Percentiles rank a stretch among this genome's conserved stretches.
phyloP scores from a whole-genome alignment of 2,329 filamentous ascomycete species.

The Colletotrichum godetiae region DNA sequence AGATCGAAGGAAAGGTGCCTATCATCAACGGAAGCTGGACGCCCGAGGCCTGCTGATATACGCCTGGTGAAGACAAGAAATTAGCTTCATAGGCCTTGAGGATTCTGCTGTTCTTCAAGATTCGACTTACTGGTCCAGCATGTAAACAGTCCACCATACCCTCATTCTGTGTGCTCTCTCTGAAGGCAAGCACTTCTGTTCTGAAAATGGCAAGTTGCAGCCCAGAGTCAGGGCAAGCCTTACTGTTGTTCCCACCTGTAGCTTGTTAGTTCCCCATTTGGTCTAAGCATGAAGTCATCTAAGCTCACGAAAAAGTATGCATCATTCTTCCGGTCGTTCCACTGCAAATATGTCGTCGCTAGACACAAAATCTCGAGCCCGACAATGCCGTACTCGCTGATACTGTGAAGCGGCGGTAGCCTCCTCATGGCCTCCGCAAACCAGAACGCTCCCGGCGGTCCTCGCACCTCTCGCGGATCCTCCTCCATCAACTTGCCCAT shows the following conservation, averaged over 20 bases:
- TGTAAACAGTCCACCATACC: constrained; percentile 46
- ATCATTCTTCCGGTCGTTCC: constrained; percentile 43
- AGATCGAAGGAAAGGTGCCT: constrained; percentile 42
- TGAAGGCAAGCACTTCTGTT: constrained; percentile 42
- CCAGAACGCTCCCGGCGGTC: constrained; percentile 39
- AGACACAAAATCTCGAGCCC: constrained; percentile 43
- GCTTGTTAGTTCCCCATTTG: not conserved
- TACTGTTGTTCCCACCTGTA: constrained; percentile 41
- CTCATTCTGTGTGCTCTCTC: constrained; percentile 41
- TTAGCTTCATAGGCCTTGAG: not conserved
- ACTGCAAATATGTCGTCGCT: constrained; percentile 42
- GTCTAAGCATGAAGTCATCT: fast-evolving
- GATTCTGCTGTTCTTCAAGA: too few relatives aligned
- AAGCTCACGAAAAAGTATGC: constrained; percentile 42
- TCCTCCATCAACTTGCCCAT: constrained; percentile 43
- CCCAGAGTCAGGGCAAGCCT: constrained; percentile 42
- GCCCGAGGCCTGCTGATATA: constrained; percentile 41
- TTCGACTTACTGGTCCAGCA: constrained; percentile 41
- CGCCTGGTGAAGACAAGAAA: constrained; percentile 31
- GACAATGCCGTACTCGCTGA: constrained; percentile 41
- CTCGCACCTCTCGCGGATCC: constrained; percentile 34
- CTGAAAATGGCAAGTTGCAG: constrained; percentile 39
- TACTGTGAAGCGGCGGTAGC: constrained; percentile 40
- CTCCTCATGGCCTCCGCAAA: constrained; percentile 42
- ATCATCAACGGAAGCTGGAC: constrained; percentile 42